phyloP scores from a whole-genome alignment of 129 eudicot genomes.

The Ambrosia trifida region DNA sequence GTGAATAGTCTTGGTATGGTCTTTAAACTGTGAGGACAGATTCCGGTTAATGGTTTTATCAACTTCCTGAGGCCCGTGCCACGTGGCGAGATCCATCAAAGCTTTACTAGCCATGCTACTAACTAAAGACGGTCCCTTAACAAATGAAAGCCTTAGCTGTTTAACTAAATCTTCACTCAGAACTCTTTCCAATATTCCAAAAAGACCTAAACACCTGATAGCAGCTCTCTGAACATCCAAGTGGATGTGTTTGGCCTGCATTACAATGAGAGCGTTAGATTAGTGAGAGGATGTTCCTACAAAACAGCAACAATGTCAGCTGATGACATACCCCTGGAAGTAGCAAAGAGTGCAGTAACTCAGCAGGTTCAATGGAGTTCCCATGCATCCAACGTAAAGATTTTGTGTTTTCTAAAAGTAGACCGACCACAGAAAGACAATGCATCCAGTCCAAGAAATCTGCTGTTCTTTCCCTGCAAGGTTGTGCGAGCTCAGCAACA shows the following conservation, averaged over 20 bases:
- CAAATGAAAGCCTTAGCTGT: conserved; percentile 65
- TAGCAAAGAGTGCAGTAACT: conserved; percentile 68
- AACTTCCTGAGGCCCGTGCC: conserved; percentile 89
- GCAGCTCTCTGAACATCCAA: conserved; percentile 93
- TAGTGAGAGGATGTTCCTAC: background rate
- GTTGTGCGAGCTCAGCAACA: conserved; percentile 73
- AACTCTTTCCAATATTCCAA: conserved; percentile 68
- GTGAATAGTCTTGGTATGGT: conserved; percentile 25
- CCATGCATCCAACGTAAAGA: conserved; percentile 78
- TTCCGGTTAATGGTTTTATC: conserved; percentile 59
- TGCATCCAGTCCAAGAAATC: conserved; percentile 90
- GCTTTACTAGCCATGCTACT: conserved; percentile 77
- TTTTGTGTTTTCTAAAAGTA: conserved; percentile 66
- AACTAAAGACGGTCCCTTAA: conserved; percentile 52
- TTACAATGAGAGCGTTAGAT: background rate
- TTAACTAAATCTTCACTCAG: conserved; percentile 67
- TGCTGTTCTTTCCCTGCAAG: conserved; percentile 96
- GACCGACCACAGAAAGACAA: conserved; percentile 82
- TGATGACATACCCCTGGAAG: conserved; percentile 59
- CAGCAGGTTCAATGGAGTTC: conserved; percentile 75
- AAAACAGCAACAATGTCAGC: background rate
- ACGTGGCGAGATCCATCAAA: conserved; percentile 76
- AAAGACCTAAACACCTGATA: conserved; percentile 89
- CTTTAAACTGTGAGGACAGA: conserved; percentile 49
- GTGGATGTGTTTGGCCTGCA: conserved; percentile 66